Evolutionary conservation across 495 filamentous ascomycete genomes (phyloP), one percentile per base, ranked within the genome.

Genomic region (Cercophora sp.): DNA sequence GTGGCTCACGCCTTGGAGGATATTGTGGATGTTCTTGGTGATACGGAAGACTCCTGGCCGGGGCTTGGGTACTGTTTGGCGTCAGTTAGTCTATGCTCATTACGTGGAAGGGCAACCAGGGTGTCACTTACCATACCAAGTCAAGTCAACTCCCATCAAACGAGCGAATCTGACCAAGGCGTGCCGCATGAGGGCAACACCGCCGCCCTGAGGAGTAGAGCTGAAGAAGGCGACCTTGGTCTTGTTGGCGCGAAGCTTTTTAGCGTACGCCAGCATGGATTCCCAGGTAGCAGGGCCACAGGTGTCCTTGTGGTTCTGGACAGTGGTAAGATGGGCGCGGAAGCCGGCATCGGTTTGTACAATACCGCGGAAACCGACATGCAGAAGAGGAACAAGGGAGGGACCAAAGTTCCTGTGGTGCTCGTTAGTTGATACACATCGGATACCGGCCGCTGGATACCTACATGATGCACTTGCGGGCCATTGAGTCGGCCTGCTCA

Each of bases 1-100:
- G 22, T 76, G 69, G 25, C 82, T 80, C 20, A 92, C 88, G 16
- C 89, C 89, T 72, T 96, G 89, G 2, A 96, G 82, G 59, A 93
- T 93, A 63, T 96, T 96, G 77, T 96, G 89, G 58, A 90, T 87
- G 41, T 84, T 91, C 69, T 96, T 96, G 49, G 89, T 96, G 52
- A 89, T 85, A 27, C 87, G 80, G 68, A 94, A 96, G 13, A 92
- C 86, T 15, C 85, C 87, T 0, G 89, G 88, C 27, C 85, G 84
- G 15, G 89, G 89, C 61, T 89, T 91, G 4, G 89, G 90, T 2
- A 94, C 89, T 77, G 41, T 19, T n/a, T 20, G 25, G 13, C n/a
- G 11, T 10, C 15, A 51, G 52, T 60, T 37, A 61, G 20, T 20
- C 16, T 59, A 81, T 79, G 78, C 83, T 46, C 24, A 16, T 10